Evolutionary conservation across 2,329 filamentous ascomycete genomes (phyloP).

Genomic region (Sclerotinia borealis): DNA sequence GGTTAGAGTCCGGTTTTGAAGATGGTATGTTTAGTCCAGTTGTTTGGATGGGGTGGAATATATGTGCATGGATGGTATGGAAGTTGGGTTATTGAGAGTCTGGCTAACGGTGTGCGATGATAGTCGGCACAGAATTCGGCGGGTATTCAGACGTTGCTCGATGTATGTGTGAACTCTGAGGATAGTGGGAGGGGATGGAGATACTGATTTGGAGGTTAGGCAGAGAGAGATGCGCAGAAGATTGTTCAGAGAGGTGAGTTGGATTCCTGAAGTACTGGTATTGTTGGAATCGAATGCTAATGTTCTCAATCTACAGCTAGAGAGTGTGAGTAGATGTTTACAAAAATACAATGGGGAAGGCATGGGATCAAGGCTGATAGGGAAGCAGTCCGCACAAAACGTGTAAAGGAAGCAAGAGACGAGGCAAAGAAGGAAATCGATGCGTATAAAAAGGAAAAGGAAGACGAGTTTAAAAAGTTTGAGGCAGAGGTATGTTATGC

Average conservation of each 20-base stretch:
- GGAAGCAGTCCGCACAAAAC: slow-evolving; percentile 77
- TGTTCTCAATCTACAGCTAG: slow-evolving; percentile 50
- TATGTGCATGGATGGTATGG: slow-evolving; percentile 3
- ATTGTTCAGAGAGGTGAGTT: slow-evolving; percentile 89
- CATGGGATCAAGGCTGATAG: slow-evolving; percentile 14
- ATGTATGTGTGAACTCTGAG: slow-evolving; percentile 56
- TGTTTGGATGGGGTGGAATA: background rate
- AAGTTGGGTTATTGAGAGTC: background rate
- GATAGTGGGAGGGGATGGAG: background rate
- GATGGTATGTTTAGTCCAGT: slow-evolving; percentile 22
- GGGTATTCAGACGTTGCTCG: slow-evolving; percentile 97
- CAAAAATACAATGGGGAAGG: background rate
- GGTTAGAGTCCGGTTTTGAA: slow-evolving; percentile 16
- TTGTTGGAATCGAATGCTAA: slow-evolving; percentile 28
- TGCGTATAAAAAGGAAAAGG: slow-evolving; percentile 82
- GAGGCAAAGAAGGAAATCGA: slow-evolving; percentile 98
- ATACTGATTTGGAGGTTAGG: slow-evolving; percentile 45
- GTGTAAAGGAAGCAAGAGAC: slow-evolving; percentile 90
- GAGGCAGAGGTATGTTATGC: slow-evolving; percentile 56
- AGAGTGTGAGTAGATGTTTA: slow-evolving; percentile 62
- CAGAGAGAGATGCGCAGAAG: slow-evolving; percentile 97
- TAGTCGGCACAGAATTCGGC: slow-evolving; percentile 97
- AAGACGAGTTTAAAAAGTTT: slow-evolving; percentile 91
- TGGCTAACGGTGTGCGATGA: slow-evolving; percentile 19
- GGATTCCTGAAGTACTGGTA: background rate